These are phyloP conservation scores for Bremia lactucae DNA, from an alignment of 352 stramenopile species.

Conservation along the genomic window DNA sequence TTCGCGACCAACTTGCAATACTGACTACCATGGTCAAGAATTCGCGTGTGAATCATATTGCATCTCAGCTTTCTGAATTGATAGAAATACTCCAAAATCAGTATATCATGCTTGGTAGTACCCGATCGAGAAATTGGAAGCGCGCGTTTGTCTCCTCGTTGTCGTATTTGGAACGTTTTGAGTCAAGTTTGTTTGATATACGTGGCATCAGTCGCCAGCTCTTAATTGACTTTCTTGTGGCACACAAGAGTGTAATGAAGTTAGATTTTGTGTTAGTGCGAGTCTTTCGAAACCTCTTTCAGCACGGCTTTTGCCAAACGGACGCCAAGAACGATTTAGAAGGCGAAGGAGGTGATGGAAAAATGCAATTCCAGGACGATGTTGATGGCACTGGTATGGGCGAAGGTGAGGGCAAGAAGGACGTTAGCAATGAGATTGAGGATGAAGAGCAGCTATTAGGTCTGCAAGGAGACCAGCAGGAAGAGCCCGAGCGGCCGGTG, in stretches of 20 bases:
- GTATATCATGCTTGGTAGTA: constrained; percentile 27
- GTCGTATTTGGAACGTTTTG: constrained; percentile 41
- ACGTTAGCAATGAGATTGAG: constrained; percentile 99
- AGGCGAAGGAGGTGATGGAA: constrained; percentile 67
- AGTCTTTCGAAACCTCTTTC: constrained; percentile 93
- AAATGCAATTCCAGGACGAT: constrained; percentile 96
- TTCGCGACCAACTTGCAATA: constrained; percentile 41
- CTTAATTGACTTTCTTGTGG: constrained; percentile 64
- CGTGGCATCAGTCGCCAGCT: constrained; percentile 73
- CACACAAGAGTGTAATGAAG: constrained; percentile 90
- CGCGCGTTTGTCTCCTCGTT: constrained; percentile 34
- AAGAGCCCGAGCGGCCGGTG: constrained; percentile 67
- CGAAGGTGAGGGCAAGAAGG: constrained; percentile 97
- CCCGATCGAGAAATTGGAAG: constrained; percentile 19
- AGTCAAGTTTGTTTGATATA: constrained; percentile 51
- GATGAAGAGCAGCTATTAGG: constrained; percentile 99
- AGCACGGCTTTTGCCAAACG: constrained; percentile 91
- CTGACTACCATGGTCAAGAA: constrained; percentile 53
- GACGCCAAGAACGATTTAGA: constrained; percentile 88
- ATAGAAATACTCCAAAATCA: constrained; percentile 40
- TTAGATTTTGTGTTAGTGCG: constrained; percentile 91
- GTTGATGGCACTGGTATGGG: constrained; percentile 99
- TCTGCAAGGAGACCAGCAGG: constrained; percentile 88
- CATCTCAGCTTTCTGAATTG: constrained; percentile 38
- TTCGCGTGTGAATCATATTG: constrained; percentile 60